Conservation (phyloP, 139 green algal species). For the Micractinium sp. region DNA sequence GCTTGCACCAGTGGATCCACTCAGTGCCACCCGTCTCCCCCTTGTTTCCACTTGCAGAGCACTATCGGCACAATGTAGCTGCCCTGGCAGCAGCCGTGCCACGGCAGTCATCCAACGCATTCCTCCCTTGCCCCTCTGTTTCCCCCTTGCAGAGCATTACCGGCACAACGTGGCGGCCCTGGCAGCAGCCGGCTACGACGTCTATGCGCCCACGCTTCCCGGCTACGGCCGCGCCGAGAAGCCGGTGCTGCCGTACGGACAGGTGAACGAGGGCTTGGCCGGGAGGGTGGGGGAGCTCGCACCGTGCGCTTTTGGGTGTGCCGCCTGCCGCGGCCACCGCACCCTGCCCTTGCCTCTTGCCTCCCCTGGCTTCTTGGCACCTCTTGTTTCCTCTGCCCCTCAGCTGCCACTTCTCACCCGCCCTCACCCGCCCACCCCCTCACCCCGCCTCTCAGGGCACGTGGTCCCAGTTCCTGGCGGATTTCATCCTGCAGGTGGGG, state of each 20-base stretch:
- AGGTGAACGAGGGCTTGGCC: background rate
- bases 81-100: slow-evolving; percentile 59
- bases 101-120: background rate
- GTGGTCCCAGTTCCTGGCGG: slow-evolving; percentile 82
- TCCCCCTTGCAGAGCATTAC: slow-evolving; percentile 86
- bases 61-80: slow-evolving; percentile 85
- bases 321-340: too few relatives aligned
- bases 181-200: slow-evolving; percentile 71
- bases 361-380: too few relatives aligned
- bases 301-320: too few relatives aligned
- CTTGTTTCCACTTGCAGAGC: slow-evolving; percentile 58
- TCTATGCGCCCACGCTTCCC: slow-evolving; percentile 84
- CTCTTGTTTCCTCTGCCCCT: background rate
- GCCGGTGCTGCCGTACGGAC: slow-evolving; percentile 75
- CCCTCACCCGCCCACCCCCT: background rate
- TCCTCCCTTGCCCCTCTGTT: background rate
- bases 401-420: background rate
- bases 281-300: background rate
- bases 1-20: background rate
- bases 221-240: slow-evolving; percentile 92
- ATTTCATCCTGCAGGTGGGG: slow-evolving; percentile 69
- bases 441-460: slow-evolving; percentile 63
- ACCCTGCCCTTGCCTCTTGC: too few relatives aligned
- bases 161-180: slow-evolving; percentile 76
- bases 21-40: background rate